phyloP scores from a whole-genome alignment of 192 early-diverging fungal genomes.

The Spinellus fusiger region DNA sequence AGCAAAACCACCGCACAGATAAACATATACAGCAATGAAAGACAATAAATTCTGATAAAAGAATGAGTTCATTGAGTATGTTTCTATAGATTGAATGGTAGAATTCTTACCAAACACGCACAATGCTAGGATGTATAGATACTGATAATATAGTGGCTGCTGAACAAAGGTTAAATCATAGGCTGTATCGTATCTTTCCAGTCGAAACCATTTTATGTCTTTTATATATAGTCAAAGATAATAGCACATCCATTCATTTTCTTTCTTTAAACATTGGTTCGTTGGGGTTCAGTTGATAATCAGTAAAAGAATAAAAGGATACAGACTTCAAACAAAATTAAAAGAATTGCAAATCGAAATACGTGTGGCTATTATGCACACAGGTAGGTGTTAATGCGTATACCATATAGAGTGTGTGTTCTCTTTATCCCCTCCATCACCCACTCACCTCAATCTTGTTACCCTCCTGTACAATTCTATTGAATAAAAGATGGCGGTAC shows the following conservation, averaged over 20 bases:
- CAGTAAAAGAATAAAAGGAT: slow-evolving; percentile 14
- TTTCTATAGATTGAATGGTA: not conserved
- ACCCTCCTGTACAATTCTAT: slow-evolving; percentile 54
- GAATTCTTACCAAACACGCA: slow-evolving; percentile 53
- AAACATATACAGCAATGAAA: slow-evolving; percentile 53
- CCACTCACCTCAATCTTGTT: slow-evolving; percentile 9
- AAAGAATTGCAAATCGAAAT: slow-evolving; percentile 67
- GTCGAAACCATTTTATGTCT: slow-evolving; percentile 88
- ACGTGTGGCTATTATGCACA: slow-evolving; percentile 51
- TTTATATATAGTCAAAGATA: not conserved
- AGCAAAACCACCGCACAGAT: slow-evolving; percentile 33
- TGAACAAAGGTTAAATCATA: slow-evolving; percentile 55
- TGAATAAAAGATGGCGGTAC: slow-evolving; percentile 83
- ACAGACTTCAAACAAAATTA: slow-evolving; percentile 88
- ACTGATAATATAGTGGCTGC: slow-evolving; percentile 62
- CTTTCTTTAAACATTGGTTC: too few relatives aligned
- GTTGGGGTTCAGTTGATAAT: too few relatives aligned
- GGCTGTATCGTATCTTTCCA: slow-evolving; percentile 61
- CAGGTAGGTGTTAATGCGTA: not conserved
- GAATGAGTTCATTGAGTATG: not conserved
- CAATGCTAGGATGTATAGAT: slow-evolving; percentile 66
- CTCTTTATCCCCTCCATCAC: not conserved
- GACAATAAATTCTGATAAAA: slow-evolving; percentile 45
- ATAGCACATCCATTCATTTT: too few relatives aligned
- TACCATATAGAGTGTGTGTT: not conserved